Base-by-base conservation (phyloP, 208 protist species). In the Wallacemonas sp. region DNA sequence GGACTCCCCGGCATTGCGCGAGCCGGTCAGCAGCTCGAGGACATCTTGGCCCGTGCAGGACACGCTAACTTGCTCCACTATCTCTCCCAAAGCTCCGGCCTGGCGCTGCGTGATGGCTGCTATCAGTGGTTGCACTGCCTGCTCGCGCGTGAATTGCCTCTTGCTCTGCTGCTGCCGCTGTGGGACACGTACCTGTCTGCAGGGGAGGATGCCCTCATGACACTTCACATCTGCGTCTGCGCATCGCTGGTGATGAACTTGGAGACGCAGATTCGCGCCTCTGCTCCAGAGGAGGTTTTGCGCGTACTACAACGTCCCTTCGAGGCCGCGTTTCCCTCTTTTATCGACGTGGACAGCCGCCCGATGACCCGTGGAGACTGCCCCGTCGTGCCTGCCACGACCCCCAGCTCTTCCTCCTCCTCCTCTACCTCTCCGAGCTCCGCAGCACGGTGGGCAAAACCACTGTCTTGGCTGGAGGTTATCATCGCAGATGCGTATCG, bases 101-200 rank as follows among this genome's bases (percentile, higher is more conserved):
- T 96, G 34, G 59, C 74, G 0, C 79, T 96, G 44, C 76, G 88
- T 49, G 81, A 96, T 36, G 90, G 80, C 31, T 93, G 91, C 68
- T 96, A 95, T 68, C 86, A 91, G 59, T 98, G 95, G 92, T 60
- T 96, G 38, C 93, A 97, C 68, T 98, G 95, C 80, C 34, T 98
- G 14, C 75, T 98, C 12, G 66, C 90, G 49, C 77, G 96, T 26
- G 93, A 98, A 75, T 51, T 98, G 36, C 79, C 91, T 26, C 41
- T 97, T 12, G 63, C 78, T 15, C 41, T 94, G 47, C 39, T 94
- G 39, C 61, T 97, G 41, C 74, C 80, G 12, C 70, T 98, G 15
- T 98, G 90, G 86, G 96, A 98, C 71, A 91, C 79, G 33, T 98
- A 97, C 61, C 61, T 97, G 17, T 66, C 88, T 22, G 80, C 56